Conservation (phyloP, 768 basidiomycete species). For the Termitomyces sp. region DNA sequence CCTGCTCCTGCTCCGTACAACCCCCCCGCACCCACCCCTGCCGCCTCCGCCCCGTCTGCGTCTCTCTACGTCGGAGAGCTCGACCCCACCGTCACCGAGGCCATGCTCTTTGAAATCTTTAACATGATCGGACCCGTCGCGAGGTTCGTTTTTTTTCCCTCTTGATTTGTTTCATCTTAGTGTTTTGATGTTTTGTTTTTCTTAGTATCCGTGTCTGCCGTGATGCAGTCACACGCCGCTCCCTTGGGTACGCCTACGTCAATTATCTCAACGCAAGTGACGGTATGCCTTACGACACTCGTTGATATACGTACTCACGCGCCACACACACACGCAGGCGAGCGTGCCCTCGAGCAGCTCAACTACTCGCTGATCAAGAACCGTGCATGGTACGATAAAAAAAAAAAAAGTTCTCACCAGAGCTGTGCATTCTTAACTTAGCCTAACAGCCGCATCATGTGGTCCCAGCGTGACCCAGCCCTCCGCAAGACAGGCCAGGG, state of each 20-base stretch:
- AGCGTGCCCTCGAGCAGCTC: conserved; percentile 97
- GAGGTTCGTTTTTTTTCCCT: conserved; percentile 53
- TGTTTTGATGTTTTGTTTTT: too few relatives aligned
- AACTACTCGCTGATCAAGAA: conserved; percentile 99
- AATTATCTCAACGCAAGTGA: conserved; percentile 96
- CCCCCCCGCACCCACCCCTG: conserved; percentile 38
- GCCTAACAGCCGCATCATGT: conserved; percentile 90
- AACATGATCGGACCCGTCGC: conserved; percentile 99
- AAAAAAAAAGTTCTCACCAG: conserved; percentile 5
- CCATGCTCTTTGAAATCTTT: conserved; percentile 99
- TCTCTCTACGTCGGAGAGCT: conserved; percentile 99
- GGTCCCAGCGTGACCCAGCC: conserved; percentile 99
- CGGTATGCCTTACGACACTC: conserved; percentile 29
- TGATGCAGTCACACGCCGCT: conserved; percentile 99
- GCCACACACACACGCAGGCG: conserved; percentile 35
- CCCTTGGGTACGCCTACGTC: conserved; percentile 99
- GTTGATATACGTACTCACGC: too few relatives aligned
- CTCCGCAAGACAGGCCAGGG: conserved; percentile 99
- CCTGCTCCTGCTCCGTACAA: conserved; percentile 51
- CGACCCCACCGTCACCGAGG: conserved; percentile 96
- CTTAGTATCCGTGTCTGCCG: conserved; percentile 96
- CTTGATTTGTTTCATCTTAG: neutral
- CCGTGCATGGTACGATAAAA: conserved; percentile 75
- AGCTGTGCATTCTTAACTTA: conserved; percentile 2
- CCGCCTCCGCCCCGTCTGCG: conserved; percentile 61